Conservation (phyloP, 371 early-diverging fungal genomes). For the Rhizomucor pusillus region DNA sequence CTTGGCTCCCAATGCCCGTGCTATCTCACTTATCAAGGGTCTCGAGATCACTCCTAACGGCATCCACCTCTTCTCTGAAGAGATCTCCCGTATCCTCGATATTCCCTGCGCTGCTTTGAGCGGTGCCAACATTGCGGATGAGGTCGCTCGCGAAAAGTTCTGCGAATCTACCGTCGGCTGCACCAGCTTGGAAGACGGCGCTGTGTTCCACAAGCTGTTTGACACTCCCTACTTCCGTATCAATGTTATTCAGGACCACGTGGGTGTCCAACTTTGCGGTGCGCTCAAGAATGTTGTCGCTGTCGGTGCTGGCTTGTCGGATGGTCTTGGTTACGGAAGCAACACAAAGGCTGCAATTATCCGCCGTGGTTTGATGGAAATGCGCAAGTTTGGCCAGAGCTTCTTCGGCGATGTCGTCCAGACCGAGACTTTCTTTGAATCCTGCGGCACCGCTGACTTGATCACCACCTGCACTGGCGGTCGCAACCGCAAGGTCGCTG, state of each 20-base stretch:
- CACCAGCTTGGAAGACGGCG: constrained; percentile 63
- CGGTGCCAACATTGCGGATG: constrained; percentile 99
- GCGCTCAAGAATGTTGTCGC: constrained; percentile 99
- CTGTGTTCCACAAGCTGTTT: constrained; percentile 78
- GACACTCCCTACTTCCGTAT: constrained; percentile 88
- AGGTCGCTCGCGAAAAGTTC: constrained; percentile 92
- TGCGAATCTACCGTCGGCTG: constrained; percentile 97
- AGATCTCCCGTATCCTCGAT: constrained; percentile 75
- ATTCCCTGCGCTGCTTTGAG: constrained; percentile 84
- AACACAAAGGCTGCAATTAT: constrained; percentile 98
- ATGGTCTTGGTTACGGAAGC: constrained; percentile 85
- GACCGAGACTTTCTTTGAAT: constrained; percentile 92
- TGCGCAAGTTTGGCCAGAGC: constrained; percentile 87
- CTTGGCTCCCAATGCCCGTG: constrained; percentile 69
- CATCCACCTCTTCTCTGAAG: constrained; percentile 82
- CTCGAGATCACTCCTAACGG: constrained; percentile 73
- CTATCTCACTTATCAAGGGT: constrained; percentile 94
- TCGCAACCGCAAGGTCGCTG: constrained; percentile 92
- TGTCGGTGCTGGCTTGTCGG: constrained; percentile 95
- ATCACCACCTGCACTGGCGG: constrained; percentile 97
- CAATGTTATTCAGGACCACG: constrained; percentile 80
- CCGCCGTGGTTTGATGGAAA: constrained; percentile 94
- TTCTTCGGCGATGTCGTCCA: constrained; percentile 75
- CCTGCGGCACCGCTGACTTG: constrained; percentile 90
- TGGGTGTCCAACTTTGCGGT: constrained; percentile 96